Percentiles rank a stretch among this genome's conserved stretches.
These are phyloP conservation scores for Chenopodium formosanum DNA, from an alignment of 148 eudicot species.

Conservation along the genomic window DNA sequence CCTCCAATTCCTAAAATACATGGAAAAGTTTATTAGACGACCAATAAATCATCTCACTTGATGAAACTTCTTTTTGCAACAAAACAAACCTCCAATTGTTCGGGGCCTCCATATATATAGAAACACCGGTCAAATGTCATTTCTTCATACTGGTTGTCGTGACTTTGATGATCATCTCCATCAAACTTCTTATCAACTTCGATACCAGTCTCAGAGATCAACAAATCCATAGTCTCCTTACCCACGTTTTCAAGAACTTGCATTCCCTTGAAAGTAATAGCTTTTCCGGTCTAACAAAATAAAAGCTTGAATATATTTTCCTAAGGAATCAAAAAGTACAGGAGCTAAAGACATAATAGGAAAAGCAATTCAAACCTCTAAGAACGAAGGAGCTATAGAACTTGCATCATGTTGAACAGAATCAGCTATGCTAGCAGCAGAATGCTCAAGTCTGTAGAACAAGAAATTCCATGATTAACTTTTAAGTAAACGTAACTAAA, in stretches of 20 bases:
- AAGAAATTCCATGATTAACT: background rate
- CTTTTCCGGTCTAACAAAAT: constrained; percentile 71
- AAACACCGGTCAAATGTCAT: constrained; percentile 91
- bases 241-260: constrained; percentile 93
- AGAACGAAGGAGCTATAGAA: constrained; percentile 69
- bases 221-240: constrained; percentile 92
- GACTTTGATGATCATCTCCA: constrained; percentile 39
- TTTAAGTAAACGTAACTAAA: background rate
- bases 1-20: constrained; percentile 74
- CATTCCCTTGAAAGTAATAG: constrained; percentile 84
- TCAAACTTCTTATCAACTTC: constrained; percentile 52
- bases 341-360: background rate
- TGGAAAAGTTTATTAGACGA: constrained; percentile 2
- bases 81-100: constrained; percentile 73
- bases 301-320: background rate
- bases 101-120: constrained; percentile 98
- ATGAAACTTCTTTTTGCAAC: background rate
- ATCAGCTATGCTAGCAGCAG: constrained; percentile 68
- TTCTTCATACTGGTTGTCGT: constrained; percentile 84
- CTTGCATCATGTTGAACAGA: constrained; percentile 68
- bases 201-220: constrained; percentile 82
- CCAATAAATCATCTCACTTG: background rate
- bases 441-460: constrained; percentile 73
- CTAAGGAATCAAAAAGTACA: background rate
- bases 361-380: constrained; percentile 58